These are phyloP conservation scores for Entomortierella parvispora DNA, from an alignment of 192 early-diverging fungal genomes.

Conservation along the genomic window DNA sequence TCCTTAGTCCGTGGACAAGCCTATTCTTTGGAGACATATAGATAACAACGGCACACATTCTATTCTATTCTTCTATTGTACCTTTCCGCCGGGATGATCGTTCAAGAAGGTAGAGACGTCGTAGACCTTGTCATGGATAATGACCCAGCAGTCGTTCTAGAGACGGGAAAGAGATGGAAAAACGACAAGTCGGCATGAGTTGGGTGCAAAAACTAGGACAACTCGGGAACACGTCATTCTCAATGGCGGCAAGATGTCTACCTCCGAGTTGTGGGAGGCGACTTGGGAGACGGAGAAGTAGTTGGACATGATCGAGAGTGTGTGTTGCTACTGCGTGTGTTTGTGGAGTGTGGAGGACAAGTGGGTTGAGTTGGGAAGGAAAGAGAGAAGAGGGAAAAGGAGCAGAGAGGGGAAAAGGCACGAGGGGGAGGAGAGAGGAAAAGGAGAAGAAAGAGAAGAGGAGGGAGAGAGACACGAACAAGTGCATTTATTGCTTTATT, in stretches of 20 bases:
- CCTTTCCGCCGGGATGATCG: conserved; percentile 69
- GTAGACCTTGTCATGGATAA: conserved; percentile 72
- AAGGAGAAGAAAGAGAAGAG: not conserved
- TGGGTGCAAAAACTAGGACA: not conserved
- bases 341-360: conserved; percentile 4
- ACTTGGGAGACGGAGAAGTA: conserved; percentile 47
- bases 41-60: no score
- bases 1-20: no score
- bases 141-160: conserved; percentile 67
- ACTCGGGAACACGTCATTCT: not conserved
- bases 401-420: not conserved
- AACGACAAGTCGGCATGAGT: not conserved
- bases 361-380: not conserved
- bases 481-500: no score
- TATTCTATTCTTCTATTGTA: not conserved
- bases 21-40: no score
- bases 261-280: conserved; percentile 49
- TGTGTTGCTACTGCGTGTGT: no score
- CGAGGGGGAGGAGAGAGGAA: conserved; percentile 2
- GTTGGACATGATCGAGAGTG: conserved; percentile 31
- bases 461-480: not conserved
- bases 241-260: not conserved
- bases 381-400: not conserved
- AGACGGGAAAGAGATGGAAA: not conserved
- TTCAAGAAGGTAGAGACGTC: conserved; percentile 68